Evolutionary conservation across 192 early-diverging fungal genomes (phyloP).

Genomic region (Paraglomus brasilianum): DNA sequence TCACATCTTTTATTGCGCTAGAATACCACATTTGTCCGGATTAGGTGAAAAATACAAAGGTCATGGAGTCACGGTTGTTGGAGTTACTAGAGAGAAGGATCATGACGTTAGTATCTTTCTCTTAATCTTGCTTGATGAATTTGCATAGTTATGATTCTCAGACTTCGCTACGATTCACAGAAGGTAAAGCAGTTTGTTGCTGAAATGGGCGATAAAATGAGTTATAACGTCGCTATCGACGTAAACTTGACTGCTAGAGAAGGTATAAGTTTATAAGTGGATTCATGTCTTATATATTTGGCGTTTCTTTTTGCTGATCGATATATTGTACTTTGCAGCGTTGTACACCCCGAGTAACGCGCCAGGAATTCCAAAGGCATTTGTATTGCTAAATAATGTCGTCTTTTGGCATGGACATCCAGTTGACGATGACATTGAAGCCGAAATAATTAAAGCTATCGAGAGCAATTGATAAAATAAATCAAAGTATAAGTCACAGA

Average conservation of each 20-base stretch:
- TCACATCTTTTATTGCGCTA: constrained; percentile 11
- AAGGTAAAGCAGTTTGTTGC: constrained; percentile 50
- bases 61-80: constrained; percentile 48
- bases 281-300: constrained; percentile 7
- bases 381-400: constrained; percentile 46
- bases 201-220: constrained; percentile 43
- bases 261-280: neutral
- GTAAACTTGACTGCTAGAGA: constrained; percentile 25
- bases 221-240: constrained; percentile 57
- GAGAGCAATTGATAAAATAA: no score
- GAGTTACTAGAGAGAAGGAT: constrained; percentile 53
- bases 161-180: constrained; percentile 20
- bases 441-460: no score
- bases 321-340: constrained; percentile 20
- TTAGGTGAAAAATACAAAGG: constrained; percentile 49
- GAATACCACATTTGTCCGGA: constrained; percentile 50
- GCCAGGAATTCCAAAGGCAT: constrained; percentile 53
- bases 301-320: neutral
- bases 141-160: neutral
- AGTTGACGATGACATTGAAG: neutral
- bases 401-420: constrained; percentile 54
- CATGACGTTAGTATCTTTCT: constrained; percentile 34
- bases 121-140: neutral
- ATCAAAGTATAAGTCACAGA: no score
- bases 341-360: constrained; percentile 47